phyloP scores from a whole-genome alignment of 768 basidiomycete genomes.

The Suillus ampliporus region DNA sequence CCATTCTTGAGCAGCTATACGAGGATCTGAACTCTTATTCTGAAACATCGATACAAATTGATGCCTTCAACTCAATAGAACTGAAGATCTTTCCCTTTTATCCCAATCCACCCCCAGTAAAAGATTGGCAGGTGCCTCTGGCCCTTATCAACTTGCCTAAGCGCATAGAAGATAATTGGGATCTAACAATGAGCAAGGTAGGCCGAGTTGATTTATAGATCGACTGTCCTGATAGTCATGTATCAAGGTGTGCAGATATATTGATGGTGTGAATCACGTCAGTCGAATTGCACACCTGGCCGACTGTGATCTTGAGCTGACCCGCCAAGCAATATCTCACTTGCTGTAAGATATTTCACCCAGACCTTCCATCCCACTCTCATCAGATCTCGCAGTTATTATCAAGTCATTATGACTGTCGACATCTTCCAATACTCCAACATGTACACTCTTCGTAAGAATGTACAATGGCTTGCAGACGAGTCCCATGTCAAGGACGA shows the following conservation, averaged over 20 bases:
- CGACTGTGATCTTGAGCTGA: slow-evolving; percentile 82
- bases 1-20: slow-evolving; percentile 94
- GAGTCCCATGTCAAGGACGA: slow-evolving; percentile 86
- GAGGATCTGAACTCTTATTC: slow-evolving; percentile 98
- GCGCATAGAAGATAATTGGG: slow-evolving; percentile 92
- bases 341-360: slow-evolving; percentile 67
- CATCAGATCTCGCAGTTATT: slow-evolving; percentile 63
- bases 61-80: slow-evolving; percentile 93
- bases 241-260: slow-evolving; percentile 72
- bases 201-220: slow-evolving; percentile 5
- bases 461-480: slow-evolving; percentile 85
- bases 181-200: slow-evolving; percentile 90
- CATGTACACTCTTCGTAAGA: slow-evolving; percentile 91
- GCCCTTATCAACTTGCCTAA: slow-evolving; percentile 84
- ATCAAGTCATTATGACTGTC: slow-evolving; percentile 94
- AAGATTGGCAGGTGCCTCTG: slow-evolving; percentile 96
- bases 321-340: slow-evolving; percentile 88
- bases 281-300: slow-evolving; percentile 90
- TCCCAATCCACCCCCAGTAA: slow-evolving; percentile 87
- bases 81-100: slow-evolving; percentile 97
- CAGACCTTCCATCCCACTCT: neutral
- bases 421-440: slow-evolving; percentile 99
- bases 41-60: slow-evolving; percentile 91
- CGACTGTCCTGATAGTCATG: neutral
- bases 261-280: slow-evolving; percentile 93